Base-by-base conservation (phyloP, 1,139 yeast species). In the Blastobotrys serpentis region DNA sequence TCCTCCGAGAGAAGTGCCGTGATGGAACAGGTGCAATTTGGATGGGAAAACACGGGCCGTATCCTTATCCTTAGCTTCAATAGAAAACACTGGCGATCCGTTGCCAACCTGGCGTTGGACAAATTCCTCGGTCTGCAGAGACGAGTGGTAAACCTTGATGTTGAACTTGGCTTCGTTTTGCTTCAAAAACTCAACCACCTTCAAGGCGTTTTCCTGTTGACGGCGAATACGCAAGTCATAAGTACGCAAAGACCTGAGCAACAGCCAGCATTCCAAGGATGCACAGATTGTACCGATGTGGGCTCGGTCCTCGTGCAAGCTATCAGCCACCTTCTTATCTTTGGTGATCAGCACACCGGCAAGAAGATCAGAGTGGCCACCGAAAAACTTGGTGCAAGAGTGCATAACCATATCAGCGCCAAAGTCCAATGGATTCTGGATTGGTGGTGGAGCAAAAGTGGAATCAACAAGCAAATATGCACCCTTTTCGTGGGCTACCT, bases 1-100 rank as follows among this genome's bases (percentile, higher is more conserved):
- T n/a, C 97, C 96, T 36, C 97, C 97, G 25, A 90, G 73, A 4
- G 96, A 86, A 0, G 97, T 89, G 1, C 97, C 96, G 67, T 90
- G 97, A 54, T 82, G 82, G 70, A 89, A 88, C 54, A 78, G 77
- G 57, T 81, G 77, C 52, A 89, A 72, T 54, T 75, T 78, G 1
- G 83, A 72, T 2, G 96, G 95, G 11, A 90, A 71, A 2, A 57
- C 49, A 55, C 75, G 78, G 0, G 97, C 96, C 21, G 72, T 67
- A 7, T 78, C 77, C 49, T 72, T 77, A 14, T 72, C 64, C 3
- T 66, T 62, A 30, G 86, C 69, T 34, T 74, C 77, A 42, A 90
- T 76, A 1, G 92, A 71, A 59, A 90, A 89, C 0, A 86, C 89
- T 0, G 97, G 96, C 1, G 83, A 74, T 43, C 81, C 78, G 8